Evolutionary conservation across 805 yeast genomes (phyloP).

Genomic region (Wickerhamiella slavikovae): DNA sequence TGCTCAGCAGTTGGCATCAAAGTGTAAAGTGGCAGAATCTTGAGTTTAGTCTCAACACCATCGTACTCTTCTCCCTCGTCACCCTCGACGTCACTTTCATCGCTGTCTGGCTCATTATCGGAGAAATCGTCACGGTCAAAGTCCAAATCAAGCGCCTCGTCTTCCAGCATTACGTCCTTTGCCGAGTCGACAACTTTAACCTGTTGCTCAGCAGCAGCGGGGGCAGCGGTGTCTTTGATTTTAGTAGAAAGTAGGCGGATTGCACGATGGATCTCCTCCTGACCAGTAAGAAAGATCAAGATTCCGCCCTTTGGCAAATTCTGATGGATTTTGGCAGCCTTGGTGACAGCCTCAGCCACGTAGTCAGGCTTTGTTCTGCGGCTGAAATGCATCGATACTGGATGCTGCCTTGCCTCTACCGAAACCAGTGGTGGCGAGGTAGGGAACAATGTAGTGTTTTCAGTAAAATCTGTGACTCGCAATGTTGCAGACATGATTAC

Average conservation of each 20-base stretch:
- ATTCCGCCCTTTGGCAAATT: slow-evolving; percentile 87
- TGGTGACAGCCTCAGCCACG: slow-evolving; percentile 66
- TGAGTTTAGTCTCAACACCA: slow-evolving; percentile 45
- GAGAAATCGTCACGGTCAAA: slow-evolving; percentile 17
- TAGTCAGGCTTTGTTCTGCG: slow-evolving; percentile 60
- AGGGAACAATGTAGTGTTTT: slow-evolving; percentile 45
- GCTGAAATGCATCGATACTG: slow-evolving; percentile 82
- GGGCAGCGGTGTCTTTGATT: slow-evolving; percentile 5
- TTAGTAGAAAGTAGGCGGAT: slow-evolving; percentile 33
- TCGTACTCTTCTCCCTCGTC: slow-evolving; percentile 25
- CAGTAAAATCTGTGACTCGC: slow-evolving; percentile 82
- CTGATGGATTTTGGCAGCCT: slow-evolving; percentile 71
- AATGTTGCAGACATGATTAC: slow-evolving; percentile 95
- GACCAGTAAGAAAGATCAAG: slow-evolving; percentile 81
- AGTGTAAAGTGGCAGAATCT: slow-evolving; percentile 83
- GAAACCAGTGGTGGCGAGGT: slow-evolving; percentile 71
- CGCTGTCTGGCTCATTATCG: slow-evolving; percentile 16
- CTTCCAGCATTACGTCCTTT: slow-evolving; percentile 52
- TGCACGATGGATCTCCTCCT: slow-evolving; percentile 64
- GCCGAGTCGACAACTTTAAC: slow-evolving; percentile 27
- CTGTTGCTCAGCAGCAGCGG: slow-evolving; percentile 18
- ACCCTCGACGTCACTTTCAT: slow-evolving; percentile 20
- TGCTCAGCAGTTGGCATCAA: slow-evolving; percentile 86
- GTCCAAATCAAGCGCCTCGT: slow-evolving; percentile 59
- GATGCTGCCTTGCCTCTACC: slow-evolving; percentile 84